These are phyloP conservation scores for Ceratocystis destructans DNA, from an alignment of 2,329 filamentous ascomycete genomes.

Conservation along the genomic window DNA sequence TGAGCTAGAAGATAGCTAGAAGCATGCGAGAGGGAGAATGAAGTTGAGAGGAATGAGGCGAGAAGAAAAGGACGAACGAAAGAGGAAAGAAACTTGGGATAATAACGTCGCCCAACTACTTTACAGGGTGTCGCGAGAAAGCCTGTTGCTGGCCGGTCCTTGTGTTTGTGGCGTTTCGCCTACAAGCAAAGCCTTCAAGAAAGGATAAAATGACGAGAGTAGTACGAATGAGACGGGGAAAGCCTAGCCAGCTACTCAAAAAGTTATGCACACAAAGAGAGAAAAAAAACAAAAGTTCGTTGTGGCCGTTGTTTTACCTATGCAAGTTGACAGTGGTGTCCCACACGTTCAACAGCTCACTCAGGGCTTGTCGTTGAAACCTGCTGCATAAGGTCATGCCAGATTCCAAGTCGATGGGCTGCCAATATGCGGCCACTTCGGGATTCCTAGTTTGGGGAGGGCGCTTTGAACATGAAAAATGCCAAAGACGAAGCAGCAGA, in stretches of 20 bases:
- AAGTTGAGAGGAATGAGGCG: neutral
- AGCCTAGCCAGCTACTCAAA: neutral
- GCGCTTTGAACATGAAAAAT: conserved; percentile 1
- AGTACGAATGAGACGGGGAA: neutral
- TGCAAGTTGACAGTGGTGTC: neutral
- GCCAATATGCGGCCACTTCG: conserved; percentile 6
- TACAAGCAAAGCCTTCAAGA: neutral
- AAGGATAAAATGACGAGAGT: neutral
- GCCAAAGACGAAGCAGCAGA: neutral
- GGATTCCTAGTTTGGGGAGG: conserved; percentile 1
- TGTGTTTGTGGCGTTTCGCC: neutral
- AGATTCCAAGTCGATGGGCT: conserved; percentile 6
- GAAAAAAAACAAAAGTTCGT: neutral
- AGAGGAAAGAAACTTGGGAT: neutral
- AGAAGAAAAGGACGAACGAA: neutral
- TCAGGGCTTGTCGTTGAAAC: neutral
- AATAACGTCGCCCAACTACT: neutral
- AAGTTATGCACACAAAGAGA: neutral
- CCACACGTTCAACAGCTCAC: conserved; percentile 1
- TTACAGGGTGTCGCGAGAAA: conserved; percentile 1
- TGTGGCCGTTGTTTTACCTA: neutral
- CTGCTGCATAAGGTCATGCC: conserved; percentile 6
- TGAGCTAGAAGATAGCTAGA: neutral
- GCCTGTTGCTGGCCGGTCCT: neutral
- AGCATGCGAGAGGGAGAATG: neutral